Conservation (phyloP, 768 basidiomycete genomes). For the Heimioporus sp. region DNA sequence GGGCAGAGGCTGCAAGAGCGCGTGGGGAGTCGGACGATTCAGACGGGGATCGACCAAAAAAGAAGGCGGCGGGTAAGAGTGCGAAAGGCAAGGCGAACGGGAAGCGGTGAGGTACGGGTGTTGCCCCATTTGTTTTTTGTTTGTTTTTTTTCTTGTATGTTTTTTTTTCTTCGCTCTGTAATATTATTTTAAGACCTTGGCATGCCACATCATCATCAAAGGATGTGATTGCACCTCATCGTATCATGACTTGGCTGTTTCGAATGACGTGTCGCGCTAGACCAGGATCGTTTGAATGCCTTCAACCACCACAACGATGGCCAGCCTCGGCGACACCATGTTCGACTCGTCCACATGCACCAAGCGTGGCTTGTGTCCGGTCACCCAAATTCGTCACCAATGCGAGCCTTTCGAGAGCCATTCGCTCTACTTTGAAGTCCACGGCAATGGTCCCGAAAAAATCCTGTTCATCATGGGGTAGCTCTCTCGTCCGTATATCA, state of each 20-base stretch:
- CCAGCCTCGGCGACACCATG: too few species aligned
- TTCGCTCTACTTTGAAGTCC: constrained; percentile 77
- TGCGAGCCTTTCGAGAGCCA: constrained; percentile 56
- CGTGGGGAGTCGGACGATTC: constrained; percentile 53
- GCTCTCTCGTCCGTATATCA: too few species aligned
- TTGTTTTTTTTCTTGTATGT: too few species aligned
- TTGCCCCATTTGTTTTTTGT: too few species aligned
- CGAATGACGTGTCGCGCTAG: too few species aligned
- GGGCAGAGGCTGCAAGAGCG: constrained; percentile 37
- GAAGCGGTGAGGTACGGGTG: constrained; percentile 30
- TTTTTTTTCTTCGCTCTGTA: too few species aligned
- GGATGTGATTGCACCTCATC: too few species aligned
- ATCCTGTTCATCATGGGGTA: constrained; percentile 79
- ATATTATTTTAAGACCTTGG: too few species aligned
- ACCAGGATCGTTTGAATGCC: too few species aligned
- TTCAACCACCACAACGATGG: too few species aligned
- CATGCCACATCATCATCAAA: too few species aligned
- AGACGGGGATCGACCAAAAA: constrained; percentile 47
- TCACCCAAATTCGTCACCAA: constrained; percentile 51
- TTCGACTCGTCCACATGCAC: constrained; percentile 62
- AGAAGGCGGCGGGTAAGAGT: constrained; percentile 27
- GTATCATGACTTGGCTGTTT: too few species aligned
- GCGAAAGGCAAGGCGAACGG: constrained; percentile 42
- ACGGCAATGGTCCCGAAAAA: constrained; percentile 65
- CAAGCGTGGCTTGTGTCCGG: constrained; percentile 72